Base-by-base conservation (phyloP, 805 yeast species). In the Ogataea paraovalis region DNA sequence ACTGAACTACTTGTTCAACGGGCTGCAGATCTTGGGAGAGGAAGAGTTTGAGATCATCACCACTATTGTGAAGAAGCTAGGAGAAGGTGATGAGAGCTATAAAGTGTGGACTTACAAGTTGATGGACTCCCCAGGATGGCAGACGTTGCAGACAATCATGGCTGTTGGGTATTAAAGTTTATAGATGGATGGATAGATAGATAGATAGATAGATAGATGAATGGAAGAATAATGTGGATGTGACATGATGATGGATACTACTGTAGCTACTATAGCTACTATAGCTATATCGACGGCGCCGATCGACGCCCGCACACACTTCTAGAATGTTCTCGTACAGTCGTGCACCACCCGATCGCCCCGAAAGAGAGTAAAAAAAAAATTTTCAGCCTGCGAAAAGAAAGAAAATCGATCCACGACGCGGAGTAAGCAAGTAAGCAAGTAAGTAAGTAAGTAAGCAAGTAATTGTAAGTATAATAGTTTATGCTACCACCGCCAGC, bases 121-220 rank as follows among this genome's bases (percentile, higher is more conserved):
- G 43, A 66, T 83, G 21, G 82, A 83, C 50, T 64, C 78, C 22
- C 82, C 86, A 0, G 94, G 94, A 1, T 89, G 96, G 96, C 85
- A 83, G 72, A 86, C 96, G 1, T 68, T 89, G 49, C 62, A 82
- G 30, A 78, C 90, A 36, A 79, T 81, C 39, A 34, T 61, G 10
- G 48, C 47, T 19, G 52, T 57, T 42, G 56, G 55, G 3, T 47
- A 50, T 39, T 52, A 22, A 37, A 10, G 14, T 20, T 16, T 21
- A 20, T 16, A 41, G 37, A 16, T 39, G 23, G 45, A 39, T 19
- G n/a, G 36, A 3, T 33, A 4, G 28, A n/a, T n/a, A n/a, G 28
- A 30, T 30, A 12, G n/a, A 36, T 10, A 36, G 13, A n/a, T n/a
- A 32, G 9, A 41, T 16, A 19, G 18, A 28, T 19, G 34, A 9